Evolutionary conservation across 2,329 filamentous ascomycete species (phyloP).

Genomic region (Ceratocystis huliohia): DNA sequence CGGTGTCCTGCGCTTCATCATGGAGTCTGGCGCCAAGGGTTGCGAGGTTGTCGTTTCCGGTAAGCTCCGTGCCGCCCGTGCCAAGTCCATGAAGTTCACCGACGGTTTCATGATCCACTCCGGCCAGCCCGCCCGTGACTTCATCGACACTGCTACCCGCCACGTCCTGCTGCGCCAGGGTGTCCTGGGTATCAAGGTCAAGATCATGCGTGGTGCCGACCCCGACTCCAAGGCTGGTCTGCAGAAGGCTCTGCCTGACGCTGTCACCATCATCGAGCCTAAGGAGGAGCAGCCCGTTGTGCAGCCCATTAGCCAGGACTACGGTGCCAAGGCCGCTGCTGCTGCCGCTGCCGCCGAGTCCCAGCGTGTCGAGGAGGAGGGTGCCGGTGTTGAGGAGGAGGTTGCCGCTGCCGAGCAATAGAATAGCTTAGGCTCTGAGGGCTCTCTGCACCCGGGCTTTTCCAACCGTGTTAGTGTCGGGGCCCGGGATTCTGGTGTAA

Average conservation of each 20-base stretch:
- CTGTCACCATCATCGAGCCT: constrained; percentile 98
- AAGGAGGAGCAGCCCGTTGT: constrained; percentile 97
- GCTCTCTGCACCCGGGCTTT: constrained; percentile 21
- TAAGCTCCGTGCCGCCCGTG: constrained; percentile 96
- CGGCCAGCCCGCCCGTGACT: constrained; percentile 97
- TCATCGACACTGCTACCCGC: constrained; percentile 96
- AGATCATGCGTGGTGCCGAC: constrained; percentile 99
- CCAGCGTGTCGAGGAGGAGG: constrained; percentile 45
- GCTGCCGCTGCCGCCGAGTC: constrained; percentile 41
- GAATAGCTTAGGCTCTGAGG: constrained; percentile 21
- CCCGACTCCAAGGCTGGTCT: constrained; percentile 98
- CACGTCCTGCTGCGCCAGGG: constrained; percentile 99
- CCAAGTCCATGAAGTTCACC: constrained; percentile 99
- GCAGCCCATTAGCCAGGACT: constrained; percentile 95
- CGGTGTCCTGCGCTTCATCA: constrained; percentile 99
- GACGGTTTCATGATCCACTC: constrained; percentile 99
- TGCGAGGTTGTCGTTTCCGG: constrained; percentile 99
- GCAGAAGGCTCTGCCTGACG: constrained; percentile 93
- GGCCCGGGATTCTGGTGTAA: constrained; percentile 12
- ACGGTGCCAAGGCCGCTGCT: constrained; percentile 78
- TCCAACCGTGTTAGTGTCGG: constrained; percentile 19
- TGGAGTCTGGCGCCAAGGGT: constrained; percentile 99
- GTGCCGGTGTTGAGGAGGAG: constrained; percentile 39
- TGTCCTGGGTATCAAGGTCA: constrained; percentile 99
- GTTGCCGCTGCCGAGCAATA: constrained; percentile 36